Evolutionary conservation across 768 basidiomycete species (phyloP), one percentile per base, ranked within the genome.

Genomic region (Sarcodon sp.): DNA sequence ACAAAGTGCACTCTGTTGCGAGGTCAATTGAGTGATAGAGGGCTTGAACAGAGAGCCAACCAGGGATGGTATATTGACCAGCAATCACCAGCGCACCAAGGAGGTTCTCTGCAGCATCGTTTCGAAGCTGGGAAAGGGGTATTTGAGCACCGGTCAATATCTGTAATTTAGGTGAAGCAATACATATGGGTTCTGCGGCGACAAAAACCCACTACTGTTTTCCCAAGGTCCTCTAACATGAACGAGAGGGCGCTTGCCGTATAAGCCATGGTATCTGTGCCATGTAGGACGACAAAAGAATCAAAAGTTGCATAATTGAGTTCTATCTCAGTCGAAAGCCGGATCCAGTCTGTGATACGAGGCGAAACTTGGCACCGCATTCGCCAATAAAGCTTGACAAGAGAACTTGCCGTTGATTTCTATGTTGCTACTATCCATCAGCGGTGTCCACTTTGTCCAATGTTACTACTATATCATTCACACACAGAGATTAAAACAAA

Each of bases 91-190:
- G 67, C 3, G 89, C 86, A 7, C 89, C 91, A 60, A 96, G 79
- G 8, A 96, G 67, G 60, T 96, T 97, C 55, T 94, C 93, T 5
- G 91, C 80, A 7, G 91, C 90, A 61, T 97, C 92, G 55, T 93
- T 96, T n/a, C 90, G 76, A 43, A 93, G 68, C 58, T 91, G 85
- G 1, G 87, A 90, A 33, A 92, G 68, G 11, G 93, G 89, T 34
- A 97, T 94, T 66, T 96, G 93, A 0, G 92, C 90, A 10, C 92
- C 93, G 1, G 89, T 94, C 32, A 93, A 55, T 50, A 94, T 89
- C 88, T 90, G 45, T 9, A 46, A 13, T 11, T 27, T 4, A 44
- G 47, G 31, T 27, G 43, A 32, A 50, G 38, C 33, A 43, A 10
- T 10, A 12, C n/a, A 6, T 18, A 43, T 7, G n/a, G 39, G 37